These are phyloP conservation scores for Aegilops longissima DNA, from an alignment of 176 grass and related monocot genomes.

Conservation along the genomic window DNA sequence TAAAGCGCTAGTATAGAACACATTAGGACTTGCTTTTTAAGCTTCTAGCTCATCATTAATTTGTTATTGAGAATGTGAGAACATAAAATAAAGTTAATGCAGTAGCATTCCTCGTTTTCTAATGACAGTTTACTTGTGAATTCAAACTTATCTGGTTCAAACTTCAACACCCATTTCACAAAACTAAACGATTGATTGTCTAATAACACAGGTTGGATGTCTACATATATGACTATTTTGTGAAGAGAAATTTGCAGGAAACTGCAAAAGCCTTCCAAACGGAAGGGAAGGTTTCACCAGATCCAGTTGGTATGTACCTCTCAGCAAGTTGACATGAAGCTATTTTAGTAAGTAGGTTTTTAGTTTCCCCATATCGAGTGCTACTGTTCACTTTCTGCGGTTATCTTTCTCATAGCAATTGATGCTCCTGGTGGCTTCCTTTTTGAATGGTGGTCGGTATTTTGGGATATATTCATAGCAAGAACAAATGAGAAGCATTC, in stretches of 20 bases:
- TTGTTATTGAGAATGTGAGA: not conserved
- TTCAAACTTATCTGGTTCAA: not conserved
- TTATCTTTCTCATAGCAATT: constrained; percentile 64
- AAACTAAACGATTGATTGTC: constrained; percentile 7
- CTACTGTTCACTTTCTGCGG: not conserved
- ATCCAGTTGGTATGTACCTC: constrained; percentile 90
- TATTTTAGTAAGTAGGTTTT: not conserved
- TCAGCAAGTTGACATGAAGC: constrained; percentile 10
- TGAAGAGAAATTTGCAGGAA: constrained; percentile 98
- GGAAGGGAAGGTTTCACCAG: constrained; percentile 97
- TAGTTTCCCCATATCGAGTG: not conserved
- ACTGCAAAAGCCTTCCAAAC: constrained; percentile 99
- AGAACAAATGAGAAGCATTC: constrained; percentile 99
- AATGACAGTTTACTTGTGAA: not conserved
- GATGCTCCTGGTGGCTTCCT: constrained; percentile 99
- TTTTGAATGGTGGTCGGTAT: constrained; percentile 99
- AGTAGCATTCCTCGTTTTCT: not conserved
- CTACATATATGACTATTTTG: constrained; percentile 98
- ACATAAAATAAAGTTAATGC: not conserved
- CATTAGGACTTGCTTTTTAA: not conserved
- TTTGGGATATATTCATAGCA: constrained; percentile 99
- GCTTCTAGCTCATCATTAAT: constrained; percentile 15
- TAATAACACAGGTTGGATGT: constrained; percentile 90
- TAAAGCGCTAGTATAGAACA: not conserved
- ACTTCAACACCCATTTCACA: not conserved